Base-by-base conservation (phyloP, 495 filamentous ascomycete genomes). In the Penicillium mononematosum region DNA sequence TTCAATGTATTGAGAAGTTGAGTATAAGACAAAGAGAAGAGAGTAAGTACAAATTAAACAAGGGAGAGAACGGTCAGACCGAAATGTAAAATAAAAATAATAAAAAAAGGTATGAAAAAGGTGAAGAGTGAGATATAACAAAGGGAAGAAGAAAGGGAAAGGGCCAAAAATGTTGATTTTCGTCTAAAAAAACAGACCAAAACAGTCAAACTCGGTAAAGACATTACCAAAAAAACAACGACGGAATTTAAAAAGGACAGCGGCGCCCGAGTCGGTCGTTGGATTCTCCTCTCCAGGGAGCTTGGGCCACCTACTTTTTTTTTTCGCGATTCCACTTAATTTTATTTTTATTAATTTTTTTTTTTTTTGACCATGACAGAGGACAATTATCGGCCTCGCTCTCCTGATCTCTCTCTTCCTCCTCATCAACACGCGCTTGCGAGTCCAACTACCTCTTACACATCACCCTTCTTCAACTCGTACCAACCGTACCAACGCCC, bases 361-460 rank as follows among this genome's bases (percentile, higher is more conserved):
- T 42, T 24, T 42, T 39, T 48, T 3, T 24, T 24, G 29, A 67
- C 56, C 59, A 68, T 68, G 65, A 68, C 59, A 45, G 65, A 67
- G 58, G 57, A 68, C 39, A 67, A 67, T 39, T 68, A 68, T 67
- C 53, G 67, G 48, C 66, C 60, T 59, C 58, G 62, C 63, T 68
- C 68, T 34, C 59, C 67, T 53, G 64, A 69, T 55, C 50, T 69
- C 39, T 62, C 69, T 50, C 61, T 62, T 65, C 56, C 52, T 32
- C 50, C 46, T 45, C 53, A 56, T 36, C 48, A 72, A 75, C 68
- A 69, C 61, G 60, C 64, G 42, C 69, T 69, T 45, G 55, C 64
- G 34, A 72, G 60, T 50, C 71, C 73, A 8, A 27, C 73, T 36
- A 77, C 76, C 56, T 78, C 76, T 71, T 73, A 72, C 71, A 68